phyloP scores from a whole-genome alignment of 805 yeast species.

The Jamesozyma hellenica region DNA sequence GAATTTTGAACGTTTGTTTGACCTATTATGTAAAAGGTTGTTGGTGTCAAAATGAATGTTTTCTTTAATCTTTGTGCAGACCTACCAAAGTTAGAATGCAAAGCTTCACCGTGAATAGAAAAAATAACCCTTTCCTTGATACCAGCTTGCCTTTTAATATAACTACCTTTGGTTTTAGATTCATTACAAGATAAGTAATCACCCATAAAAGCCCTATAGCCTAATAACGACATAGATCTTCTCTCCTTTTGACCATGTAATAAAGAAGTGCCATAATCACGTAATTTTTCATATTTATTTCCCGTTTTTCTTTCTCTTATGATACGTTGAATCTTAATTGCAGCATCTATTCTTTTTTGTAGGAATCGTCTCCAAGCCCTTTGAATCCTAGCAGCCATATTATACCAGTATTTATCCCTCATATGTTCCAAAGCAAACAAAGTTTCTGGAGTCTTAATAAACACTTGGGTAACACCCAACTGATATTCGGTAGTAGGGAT shows the following conservation, averaged over 20 bases:
- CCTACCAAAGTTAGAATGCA: conserved; percentile 83
- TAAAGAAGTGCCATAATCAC: conserved; percentile 72
- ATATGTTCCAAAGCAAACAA: conserved; percentile 88
- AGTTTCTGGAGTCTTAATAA: conserved; percentile 94
- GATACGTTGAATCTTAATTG: conserved; percentile 66
- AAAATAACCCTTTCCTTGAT: conserved; percentile 63
- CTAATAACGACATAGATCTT: conserved; percentile 76
- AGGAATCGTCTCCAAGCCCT: conserved; percentile 88
- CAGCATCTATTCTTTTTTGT: conserved; percentile 77
- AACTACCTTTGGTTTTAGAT: conserved; percentile 64
- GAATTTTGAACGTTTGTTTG: conserved; percentile 61
- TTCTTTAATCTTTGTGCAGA: conserved; percentile 73
- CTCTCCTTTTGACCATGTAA: conserved; percentile 76
- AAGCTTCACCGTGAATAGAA: conserved; percentile 70
- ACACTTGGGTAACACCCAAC: conserved; percentile 83
- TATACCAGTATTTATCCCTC: conserved; percentile 96
- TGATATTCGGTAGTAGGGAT: conserved; percentile 80
- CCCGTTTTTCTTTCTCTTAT: conserved; percentile 78
- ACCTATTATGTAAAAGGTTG: conserved; percentile 57
- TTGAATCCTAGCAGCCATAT: conserved; percentile 95
- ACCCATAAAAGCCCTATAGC: conserved; percentile 86
- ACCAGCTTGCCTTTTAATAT: conserved; percentile 57
- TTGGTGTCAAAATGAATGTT: conserved; percentile 57
- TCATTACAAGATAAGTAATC: conserved; percentile 85
- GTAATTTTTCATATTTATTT: conserved; percentile 68